Percentiles rank a stretch among this genome's conserved stretches.
Evolutionary conservation across 2,329 filamentous ascomycete genomes (phyloP).

Genomic region (Teratosphaeria nubilosa): DNA sequence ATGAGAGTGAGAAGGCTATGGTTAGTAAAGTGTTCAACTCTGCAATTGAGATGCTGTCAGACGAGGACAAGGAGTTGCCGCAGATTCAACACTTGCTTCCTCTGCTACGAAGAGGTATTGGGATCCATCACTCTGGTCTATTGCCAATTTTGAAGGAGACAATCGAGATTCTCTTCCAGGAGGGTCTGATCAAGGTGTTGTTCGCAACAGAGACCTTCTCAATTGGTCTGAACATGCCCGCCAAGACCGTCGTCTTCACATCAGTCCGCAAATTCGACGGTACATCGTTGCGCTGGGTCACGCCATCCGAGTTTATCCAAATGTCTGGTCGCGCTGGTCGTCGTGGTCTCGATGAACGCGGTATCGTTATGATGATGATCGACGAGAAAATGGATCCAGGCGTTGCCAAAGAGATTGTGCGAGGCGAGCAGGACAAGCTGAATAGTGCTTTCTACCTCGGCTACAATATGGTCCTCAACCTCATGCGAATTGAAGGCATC

Average conservation of each 20-base stretch:
- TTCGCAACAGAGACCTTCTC: constrained; percentile 99
- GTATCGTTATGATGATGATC: constrained; percentile 99
- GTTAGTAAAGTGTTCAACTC: constrained; percentile 89
- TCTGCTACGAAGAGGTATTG: constrained; percentile 80
- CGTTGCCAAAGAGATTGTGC: constrained; percentile 88
- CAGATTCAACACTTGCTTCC: constrained; percentile 89
- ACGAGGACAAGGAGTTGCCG: constrained; percentile 77
- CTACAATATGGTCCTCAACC: constrained; percentile 98
- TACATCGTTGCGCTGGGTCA: constrained; percentile 66
- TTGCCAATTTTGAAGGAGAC: constrained; percentile 96
- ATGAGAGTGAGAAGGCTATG: constrained; percentile 89
- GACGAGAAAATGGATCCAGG: constrained; percentile 91
- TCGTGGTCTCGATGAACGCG: constrained; percentile 91
- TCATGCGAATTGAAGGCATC: constrained; percentile 96
- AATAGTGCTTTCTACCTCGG: constrained; percentile 97
- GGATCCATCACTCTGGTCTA: constrained; percentile 92
- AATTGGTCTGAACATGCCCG: constrained; percentile 97
- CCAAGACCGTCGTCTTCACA: constrained; percentile 98
- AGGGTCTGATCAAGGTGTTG: constrained; percentile 92
- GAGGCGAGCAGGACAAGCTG: constrained; percentile 90
- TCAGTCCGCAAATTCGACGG: constrained; percentile 95
- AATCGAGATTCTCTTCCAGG: constrained; percentile 97
- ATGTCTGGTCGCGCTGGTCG: constrained; percentile 97
- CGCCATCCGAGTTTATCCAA: constrained; percentile 92
- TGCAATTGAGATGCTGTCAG: constrained; percentile 83